Evolutionary conservation across 1,284 basidiomycete species (phyloP), one percentile per base, ranked within the genome.

Genomic region (Sanguinoderma infundibulare): DNA sequence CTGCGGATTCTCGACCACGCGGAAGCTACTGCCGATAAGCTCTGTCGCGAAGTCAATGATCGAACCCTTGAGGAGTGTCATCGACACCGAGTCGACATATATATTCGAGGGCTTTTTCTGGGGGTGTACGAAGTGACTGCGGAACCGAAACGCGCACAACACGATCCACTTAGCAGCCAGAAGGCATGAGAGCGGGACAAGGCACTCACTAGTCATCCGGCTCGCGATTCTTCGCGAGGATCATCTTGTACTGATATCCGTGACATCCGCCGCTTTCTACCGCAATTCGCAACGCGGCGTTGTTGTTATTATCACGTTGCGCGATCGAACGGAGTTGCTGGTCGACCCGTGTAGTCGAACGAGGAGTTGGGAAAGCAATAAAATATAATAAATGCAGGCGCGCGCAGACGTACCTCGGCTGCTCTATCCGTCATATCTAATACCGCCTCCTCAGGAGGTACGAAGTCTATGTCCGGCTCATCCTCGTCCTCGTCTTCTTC

Each of bases 191-290:
- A 60, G 39, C 9, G 28, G 15, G 20, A 58, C 56, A 24, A 50
- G 22, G 44, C 8, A 77, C 90, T 72, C 72, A 95, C 94, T 95
- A 96, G 76, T 96, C 95, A 63, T 93, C 91, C 5, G 79, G 77
- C 54, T 81, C 77, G 7, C 81, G 81, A 26, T 77, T 73, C 49
- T 80, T 82, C 2, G 90, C 87, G 1, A 96, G 81, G 61, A 89
- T 87, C 81, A 97, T 85, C 73, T 93, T 95, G 77, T 96, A 96
- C 71, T 96, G 93, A 71, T 96, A 96, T 34, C 95, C 95, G 69
- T 97, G 94, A 70, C 95, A 96, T 38, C 95, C 95, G 17, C 95
- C 95, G 3, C 91, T 93, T 72, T 96, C 94, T 26, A 97, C 92
- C 0, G 87, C 79, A 69, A 97, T 82, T 62, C 94, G 81, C 15